Conservation (phyloP, 2,329 filamentous ascomycete genomes). For the Alternaria longipes region DNA sequence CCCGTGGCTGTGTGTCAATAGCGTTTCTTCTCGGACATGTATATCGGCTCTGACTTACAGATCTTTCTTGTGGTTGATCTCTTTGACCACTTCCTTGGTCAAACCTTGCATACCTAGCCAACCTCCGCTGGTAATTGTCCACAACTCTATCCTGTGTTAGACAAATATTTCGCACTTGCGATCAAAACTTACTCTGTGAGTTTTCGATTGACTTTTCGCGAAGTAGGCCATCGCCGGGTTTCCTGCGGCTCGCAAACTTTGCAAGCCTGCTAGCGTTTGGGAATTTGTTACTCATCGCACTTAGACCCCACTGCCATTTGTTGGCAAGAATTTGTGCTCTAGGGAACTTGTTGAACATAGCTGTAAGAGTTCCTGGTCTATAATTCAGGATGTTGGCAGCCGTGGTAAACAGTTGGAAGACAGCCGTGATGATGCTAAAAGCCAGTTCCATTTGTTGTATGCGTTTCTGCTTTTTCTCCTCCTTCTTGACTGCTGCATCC, state of each 20-base stretch:
- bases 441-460: background rate
- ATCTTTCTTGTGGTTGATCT: background rate
- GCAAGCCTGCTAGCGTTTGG: background rate
- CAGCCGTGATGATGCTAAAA: background rate
- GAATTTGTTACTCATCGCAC: too few relatives aligned
- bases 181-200: background rate
- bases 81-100: background rate
- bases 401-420: background rate
- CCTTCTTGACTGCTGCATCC: background rate
- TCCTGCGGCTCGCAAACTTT: background rate
- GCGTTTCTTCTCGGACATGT: background rate
- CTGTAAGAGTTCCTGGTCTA: background rate
- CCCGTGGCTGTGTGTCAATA: background rate
- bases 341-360: background rate
- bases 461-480: constrained; percentile 1
- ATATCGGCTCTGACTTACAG: background rate
- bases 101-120: background rate
- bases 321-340: background rate
- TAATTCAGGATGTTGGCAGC: background rate
- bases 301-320: background rate
- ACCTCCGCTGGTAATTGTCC: background rate
- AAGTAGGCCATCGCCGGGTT: background rate
- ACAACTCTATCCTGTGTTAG: background rate
- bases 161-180: too few relatives aligned
- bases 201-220: background rate